phyloP scores from a whole-genome alignment of 2,329 filamentous ascomycete species.

The Pestalotiopsis sp. region DNA sequence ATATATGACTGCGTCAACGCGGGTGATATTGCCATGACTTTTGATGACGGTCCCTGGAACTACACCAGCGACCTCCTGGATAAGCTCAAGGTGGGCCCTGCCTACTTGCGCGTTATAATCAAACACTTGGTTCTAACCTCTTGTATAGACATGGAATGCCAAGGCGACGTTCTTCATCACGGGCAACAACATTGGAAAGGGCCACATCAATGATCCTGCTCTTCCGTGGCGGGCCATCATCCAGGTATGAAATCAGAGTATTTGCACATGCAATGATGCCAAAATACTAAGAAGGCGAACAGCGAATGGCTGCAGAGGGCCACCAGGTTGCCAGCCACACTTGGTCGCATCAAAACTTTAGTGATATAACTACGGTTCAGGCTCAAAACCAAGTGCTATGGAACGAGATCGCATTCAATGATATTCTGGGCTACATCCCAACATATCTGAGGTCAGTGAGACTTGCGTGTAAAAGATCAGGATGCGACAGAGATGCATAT shows the following conservation, averaged over 20 bases:
- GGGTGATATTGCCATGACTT: constrained; percentile 63
- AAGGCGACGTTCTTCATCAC: constrained; percentile 67
- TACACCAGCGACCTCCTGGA: constrained; percentile 62
- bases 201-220: constrained; percentile 48
- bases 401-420: constrained; percentile 35
- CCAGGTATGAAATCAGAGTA: constrained; percentile 21
- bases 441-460: constrained; percentile 32
- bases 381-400: constrained; percentile 32
- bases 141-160: constrained; percentile 49
- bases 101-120: not conserved
- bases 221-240: constrained; percentile 30
- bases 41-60: constrained; percentile 63
- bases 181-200: constrained; percentile 53
- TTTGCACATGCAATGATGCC: not conserved
- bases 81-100: constrained; percentile 34
- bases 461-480: not conserved
- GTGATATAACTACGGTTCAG: constrained; percentile 27
- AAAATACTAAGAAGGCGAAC: not conserved
- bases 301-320: constrained; percentile 35
- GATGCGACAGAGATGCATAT: not conserved
- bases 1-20: constrained; percentile 52
- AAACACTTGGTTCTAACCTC: not conserved
- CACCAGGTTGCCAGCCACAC: constrained; percentile 36
- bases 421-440: constrained; percentile 34
- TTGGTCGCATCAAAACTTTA: constrained; percentile 36